These are phyloP conservation scores for Kluyveromyces lactis DNA, from an alignment of 805 yeast species.

Conservation along the genomic window DNA sequence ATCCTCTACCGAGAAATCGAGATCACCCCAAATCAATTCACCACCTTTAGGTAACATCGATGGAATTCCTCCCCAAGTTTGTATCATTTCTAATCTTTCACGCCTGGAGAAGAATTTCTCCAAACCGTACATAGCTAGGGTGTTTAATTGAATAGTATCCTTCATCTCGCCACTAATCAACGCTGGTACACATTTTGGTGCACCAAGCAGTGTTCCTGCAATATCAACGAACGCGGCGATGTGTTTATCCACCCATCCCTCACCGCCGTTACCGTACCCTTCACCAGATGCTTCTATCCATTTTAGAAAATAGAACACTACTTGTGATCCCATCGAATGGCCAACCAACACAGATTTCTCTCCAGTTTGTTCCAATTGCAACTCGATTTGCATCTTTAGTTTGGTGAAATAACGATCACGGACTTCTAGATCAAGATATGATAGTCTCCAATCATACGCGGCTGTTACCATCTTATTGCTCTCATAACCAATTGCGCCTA, in stretches of 20 bases:
- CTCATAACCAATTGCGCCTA: conserved; percentile 90
- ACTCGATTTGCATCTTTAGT: conserved; percentile 66
- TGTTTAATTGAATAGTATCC: conserved; percentile 90
- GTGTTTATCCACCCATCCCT: conserved; percentile 77
- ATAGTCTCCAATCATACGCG: conserved; percentile 92
- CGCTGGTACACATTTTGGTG: conserved; percentile 91
- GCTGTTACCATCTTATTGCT: conserved; percentile 88
- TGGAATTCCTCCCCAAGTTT: conserved; percentile 74
- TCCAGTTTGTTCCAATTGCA: conserved; percentile 42
- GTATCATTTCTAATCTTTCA: conserved; percentile 79
- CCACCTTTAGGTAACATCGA: conserved; percentile 98
- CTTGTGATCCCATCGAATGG: conserved; percentile 96
- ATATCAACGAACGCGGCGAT: conserved; percentile 78
- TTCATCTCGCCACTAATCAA: conserved; percentile 96
- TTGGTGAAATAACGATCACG: conserved; percentile 82
- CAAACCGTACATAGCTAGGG: conserved; percentile 86
- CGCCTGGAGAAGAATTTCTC: conserved; percentile 87
- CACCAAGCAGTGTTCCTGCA: conserved; percentile 84
- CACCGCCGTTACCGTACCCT: conserved; percentile 85
- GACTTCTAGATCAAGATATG: conserved; percentile 78
- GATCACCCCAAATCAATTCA: conserved; percentile 76
- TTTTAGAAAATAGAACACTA: conserved; percentile 78
- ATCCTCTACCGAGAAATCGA: conserved; percentile 67
- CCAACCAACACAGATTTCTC: conserved; percentile 71
- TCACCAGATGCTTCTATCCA: conserved; percentile 93